Evolutionary conservation across 2,329 filamentous ascomycete species (phyloP).

Genomic region (Chrysoporthe deuterocubensis): DNA sequence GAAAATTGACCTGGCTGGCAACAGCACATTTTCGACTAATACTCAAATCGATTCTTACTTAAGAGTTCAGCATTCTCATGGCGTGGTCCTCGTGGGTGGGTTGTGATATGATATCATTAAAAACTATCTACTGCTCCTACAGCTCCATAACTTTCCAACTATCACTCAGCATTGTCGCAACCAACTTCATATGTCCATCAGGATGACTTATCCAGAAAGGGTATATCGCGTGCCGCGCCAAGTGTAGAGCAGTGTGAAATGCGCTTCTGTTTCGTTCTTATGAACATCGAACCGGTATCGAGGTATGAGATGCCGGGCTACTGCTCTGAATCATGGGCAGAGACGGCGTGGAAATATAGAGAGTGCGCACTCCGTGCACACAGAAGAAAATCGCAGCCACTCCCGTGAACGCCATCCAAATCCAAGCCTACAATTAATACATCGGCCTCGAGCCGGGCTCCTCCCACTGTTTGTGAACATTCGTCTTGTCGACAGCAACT

Average conservation of each 20-base stretch:
- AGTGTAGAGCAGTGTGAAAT: background rate
- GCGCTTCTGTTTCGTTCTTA: background rate
- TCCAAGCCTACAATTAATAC: slow-evolving; percentile 34
- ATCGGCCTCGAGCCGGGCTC: slow-evolving; percentile 41
- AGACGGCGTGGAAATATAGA: background rate
- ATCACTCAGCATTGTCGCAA: background rate
- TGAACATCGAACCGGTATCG: slow-evolving; percentile 15
- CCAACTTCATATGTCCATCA: background rate
- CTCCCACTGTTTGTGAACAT: slow-evolving; percentile 44
- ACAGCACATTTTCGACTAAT: background rate
- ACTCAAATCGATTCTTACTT: too few relatives aligned
- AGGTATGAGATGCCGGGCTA: slow-evolving; percentile 17
- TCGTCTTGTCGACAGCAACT: slow-evolving; percentile 37
- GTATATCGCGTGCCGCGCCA: background rate
- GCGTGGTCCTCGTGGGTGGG: background rate
- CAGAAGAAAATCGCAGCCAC: slow-evolving; percentile 8
- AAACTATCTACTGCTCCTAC: background rate
- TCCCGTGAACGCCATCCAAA: background rate
- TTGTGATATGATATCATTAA: background rate
- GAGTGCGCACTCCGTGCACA: slow-evolving; percentile 2
- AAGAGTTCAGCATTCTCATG: too few relatives aligned
- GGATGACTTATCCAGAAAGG: background rate
- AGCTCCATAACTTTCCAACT: background rate
- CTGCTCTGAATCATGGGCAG: background rate
- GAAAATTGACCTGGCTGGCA: background rate